A percentile compares a stretch with the other conserved stretches of the same genome.
Conservation (phyloP, 129 eudicot genomes). For the Centaurea solstitialis region DNA sequence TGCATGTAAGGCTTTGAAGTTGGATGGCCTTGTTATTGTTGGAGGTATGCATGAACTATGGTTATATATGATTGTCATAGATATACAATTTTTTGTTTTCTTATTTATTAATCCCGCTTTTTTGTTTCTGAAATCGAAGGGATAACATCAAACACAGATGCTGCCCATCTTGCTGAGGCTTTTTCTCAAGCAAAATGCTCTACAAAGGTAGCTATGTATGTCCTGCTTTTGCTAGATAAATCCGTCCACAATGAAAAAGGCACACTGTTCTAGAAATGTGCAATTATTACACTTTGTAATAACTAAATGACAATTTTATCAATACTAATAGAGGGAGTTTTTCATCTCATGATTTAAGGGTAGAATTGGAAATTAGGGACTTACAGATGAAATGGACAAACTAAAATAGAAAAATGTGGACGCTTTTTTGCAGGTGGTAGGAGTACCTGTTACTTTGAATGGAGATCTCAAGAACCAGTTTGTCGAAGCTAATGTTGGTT, state of each 20-base stretch:
- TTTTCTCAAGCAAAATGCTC: slow-evolving; percentile 88
- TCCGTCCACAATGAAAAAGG: neutral
- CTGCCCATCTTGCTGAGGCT: slow-evolving; percentile 96
- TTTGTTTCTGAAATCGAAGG: slow-evolving; percentile 44
- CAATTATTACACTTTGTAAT: neutral
- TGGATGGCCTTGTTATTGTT: slow-evolving; percentile 90
- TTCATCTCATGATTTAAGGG: neutral
- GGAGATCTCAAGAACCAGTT: slow-evolving; percentile 98
- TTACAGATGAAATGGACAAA: neutral
- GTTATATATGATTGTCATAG: neutral
- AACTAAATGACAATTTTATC: neutral
- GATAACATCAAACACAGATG: slow-evolving; percentile 97
- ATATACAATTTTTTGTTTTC: slow-evolving; percentile 1
- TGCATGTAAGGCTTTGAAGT: slow-evolving; percentile 82
- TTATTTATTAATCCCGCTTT: slow-evolving; percentile 8
- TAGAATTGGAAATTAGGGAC: neutral
- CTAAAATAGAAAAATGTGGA: neutral
- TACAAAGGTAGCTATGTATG: slow-evolving; percentile 59
- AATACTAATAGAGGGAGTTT: neutral
- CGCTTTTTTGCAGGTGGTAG: slow-evolving; percentile 66
- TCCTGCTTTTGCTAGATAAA: neutral
- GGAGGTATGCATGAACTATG: slow-evolving; percentile 61
- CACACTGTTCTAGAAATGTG: neutral
- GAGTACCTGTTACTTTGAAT: slow-evolving; percentile 95
- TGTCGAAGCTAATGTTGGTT: slow-evolving; percentile 96